Base-by-base conservation (phyloP, 1,284 basidiomycete species). In the Ceratobasidium sp. region DNA sequence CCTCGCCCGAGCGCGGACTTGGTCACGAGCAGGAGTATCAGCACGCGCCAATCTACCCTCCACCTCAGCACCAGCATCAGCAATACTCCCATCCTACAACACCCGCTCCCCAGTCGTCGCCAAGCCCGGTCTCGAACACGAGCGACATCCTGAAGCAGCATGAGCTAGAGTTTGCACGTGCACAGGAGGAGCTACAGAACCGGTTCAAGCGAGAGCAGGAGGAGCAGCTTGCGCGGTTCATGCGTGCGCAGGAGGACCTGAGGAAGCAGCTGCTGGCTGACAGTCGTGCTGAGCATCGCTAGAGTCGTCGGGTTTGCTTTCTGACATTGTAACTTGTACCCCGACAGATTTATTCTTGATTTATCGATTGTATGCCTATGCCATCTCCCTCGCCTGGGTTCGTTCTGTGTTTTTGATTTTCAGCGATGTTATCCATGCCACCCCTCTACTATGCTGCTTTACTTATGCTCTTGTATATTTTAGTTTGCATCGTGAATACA, bases 131-230 rank as follows among this genome's bases (percentile, higher is more conserved):
- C 13, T 14, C 9, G n/a, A 32, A 30, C 28, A 14, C 62, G 46
- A 47, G 30, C 46, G 62, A 23, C 23, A 23, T 52, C 30, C 46
- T 64, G 23, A 64, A 64, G 21, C 46, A 50, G 14, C 62, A 26
- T 46, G 62, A 64, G 21, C 46, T 38, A 30, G 62, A 64, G 16
- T 64, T 64, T 50, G 62, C 46, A 6, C 62, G 46, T 16, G 62
- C 62, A 6, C 62, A 64, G 26, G 62, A 64, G 32, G 62, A 35
- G 41, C 32, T 64, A 30, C 62, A 64, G 47, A 38, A 35, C 7
- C 46, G 47, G 62, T 64, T 64, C 62, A 49, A 52, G 44, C 62
- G 62, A 2, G 62, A 64, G 32, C 62, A 64, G 30, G 62, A 64
- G 62, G 62, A 64, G 16, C 62, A 64, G 28, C 47, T 64, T 5